phyloP scores from a whole-genome alignment of 2,329 filamentous ascomycete genomes.

The Paraconiothyrium brasiliense region DNA sequence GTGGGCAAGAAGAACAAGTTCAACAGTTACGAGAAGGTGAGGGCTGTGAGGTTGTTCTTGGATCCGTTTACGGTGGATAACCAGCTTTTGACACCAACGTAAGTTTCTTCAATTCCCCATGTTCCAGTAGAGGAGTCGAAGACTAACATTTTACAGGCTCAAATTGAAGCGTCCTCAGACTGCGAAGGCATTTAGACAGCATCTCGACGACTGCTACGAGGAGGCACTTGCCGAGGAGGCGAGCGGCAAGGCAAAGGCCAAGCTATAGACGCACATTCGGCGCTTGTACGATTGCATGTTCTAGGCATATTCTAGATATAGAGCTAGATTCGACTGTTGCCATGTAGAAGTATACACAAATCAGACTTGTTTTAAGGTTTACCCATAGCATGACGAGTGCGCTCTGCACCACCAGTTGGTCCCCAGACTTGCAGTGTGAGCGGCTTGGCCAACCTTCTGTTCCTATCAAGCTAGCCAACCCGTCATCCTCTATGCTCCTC shows the following conservation, averaged over 20 bases:
- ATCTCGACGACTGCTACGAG: conserved; percentile 69
- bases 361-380: not conserved
- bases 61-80: conserved; percentile 96
- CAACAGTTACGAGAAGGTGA: conserved; percentile 87
- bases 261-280: conserved; percentile 52
- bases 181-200: conserved; percentile 67
- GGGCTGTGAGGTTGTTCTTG: conserved; percentile 75
- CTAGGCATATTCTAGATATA: not conserved
- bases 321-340: not conserved
- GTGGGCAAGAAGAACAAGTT: conserved; percentile 87
- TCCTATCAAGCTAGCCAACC: too few species aligned
- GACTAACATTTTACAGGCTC: conserved; percentile 59
- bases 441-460: too few species aligned
- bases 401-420: too few species aligned
- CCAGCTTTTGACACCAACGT: conserved; percentile 87
- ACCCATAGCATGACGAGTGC: too few species aligned
- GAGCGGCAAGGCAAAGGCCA: conserved; percentile 54
- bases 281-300: not conserved
- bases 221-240: conserved; percentile 58
- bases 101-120: conserved; percentile 56
- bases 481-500: too few species aligned
- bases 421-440: too few species aligned
- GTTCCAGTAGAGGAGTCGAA: not conserved
- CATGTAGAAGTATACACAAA: not conserved
- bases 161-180: conserved; percentile 77